Percentiles rank a stretch among this genome's conserved stretches.
phyloP scores from a whole-genome alignment of 768 basidiomycete species.

The Mrakia blollopis region DNA sequence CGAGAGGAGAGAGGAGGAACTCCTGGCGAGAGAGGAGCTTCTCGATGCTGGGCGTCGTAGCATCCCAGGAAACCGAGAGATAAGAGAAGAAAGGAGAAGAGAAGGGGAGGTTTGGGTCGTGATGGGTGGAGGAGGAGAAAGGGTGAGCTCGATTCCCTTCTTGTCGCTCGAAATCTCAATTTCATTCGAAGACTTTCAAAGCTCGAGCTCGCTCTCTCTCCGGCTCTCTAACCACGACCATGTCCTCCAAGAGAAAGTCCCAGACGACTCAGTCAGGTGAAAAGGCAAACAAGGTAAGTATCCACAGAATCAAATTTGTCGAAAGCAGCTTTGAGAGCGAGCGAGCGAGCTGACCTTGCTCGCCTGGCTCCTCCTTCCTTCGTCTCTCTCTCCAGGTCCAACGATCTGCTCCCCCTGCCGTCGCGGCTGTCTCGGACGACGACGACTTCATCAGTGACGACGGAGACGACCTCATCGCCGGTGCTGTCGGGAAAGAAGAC shows the following conservation, averaged over 20 bases:
- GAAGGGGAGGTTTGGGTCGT: background rate
- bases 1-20: background rate
- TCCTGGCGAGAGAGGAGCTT: background rate
- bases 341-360: constrained; percentile 4
- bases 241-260: constrained; percentile 18
- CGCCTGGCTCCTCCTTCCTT: background rate
- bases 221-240: background rate
- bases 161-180: background rate
- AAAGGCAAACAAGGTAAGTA: background rate
- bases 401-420: background rate
- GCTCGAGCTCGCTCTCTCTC: background rate
- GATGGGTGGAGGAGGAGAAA: background rate
- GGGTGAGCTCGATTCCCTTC: background rate
- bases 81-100: background rate
- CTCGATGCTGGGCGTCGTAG: background rate
- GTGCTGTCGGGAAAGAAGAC: constrained; percentile 28
- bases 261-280: constrained; percentile 1
- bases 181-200: background rate
- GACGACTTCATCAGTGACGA: constrained; percentile 35
- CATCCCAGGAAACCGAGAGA: background rate
- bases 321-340: background rate
- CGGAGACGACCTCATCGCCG: constrained; percentile 35
- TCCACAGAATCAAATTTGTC: background rate
- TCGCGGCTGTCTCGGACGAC: constrained; percentile 21
- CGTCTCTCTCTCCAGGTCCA: background rate